Conservation (phyloP, 768 basidiomycete species). For the Coprinellus micaceus region DNA sequence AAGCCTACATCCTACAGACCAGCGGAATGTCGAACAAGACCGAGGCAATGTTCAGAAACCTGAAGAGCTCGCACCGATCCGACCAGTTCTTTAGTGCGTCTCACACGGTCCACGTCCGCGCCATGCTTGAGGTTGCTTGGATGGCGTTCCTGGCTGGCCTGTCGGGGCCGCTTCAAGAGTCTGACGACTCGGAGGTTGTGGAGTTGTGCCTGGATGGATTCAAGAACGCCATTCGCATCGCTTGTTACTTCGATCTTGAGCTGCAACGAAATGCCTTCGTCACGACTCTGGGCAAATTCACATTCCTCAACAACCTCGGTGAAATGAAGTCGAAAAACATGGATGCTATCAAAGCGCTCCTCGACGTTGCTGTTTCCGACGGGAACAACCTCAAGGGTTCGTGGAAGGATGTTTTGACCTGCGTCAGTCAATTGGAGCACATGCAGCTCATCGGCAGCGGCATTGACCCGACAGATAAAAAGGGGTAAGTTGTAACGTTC, state of each 20-base stretch:
- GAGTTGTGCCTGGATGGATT: constrained; percentile 93
- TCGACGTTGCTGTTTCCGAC: constrained; percentile 95
- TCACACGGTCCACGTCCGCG: constrained; percentile 91
- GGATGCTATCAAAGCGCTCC: constrained; percentile 93
- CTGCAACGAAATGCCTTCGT: constrained; percentile 98
- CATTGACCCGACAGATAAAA: constrained; percentile 79
- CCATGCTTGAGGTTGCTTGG: constrained; percentile 99
- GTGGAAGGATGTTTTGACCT: constrained; percentile 94
- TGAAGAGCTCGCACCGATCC: constrained; percentile 69
- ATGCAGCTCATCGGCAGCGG: constrained; percentile 97
- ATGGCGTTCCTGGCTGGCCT: constrained; percentile 95
- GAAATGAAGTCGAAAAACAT: constrained; percentile 99
- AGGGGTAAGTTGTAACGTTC: constrained; percentile 54
- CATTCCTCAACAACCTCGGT: constrained; percentile 93
- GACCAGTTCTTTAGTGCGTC: constrained; percentile 97
- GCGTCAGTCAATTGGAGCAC: constrained; percentile 96
- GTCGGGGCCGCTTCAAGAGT: constrained; percentile 91
- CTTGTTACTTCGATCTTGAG: constrained; percentile 95
- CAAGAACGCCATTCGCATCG: constrained; percentile 94
- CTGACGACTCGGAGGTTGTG: constrained; percentile 90
- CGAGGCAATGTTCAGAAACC: constrained; percentile 80
- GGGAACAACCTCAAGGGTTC: constrained; percentile 94
- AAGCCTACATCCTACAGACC: constrained; percentile 92
- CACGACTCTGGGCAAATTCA: constrained; percentile 93
- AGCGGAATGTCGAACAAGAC: constrained; percentile 97